Evolutionary conservation across 257 asterid genomes (phyloP).

Genomic region (Jacaranda mimosifolia): DNA sequence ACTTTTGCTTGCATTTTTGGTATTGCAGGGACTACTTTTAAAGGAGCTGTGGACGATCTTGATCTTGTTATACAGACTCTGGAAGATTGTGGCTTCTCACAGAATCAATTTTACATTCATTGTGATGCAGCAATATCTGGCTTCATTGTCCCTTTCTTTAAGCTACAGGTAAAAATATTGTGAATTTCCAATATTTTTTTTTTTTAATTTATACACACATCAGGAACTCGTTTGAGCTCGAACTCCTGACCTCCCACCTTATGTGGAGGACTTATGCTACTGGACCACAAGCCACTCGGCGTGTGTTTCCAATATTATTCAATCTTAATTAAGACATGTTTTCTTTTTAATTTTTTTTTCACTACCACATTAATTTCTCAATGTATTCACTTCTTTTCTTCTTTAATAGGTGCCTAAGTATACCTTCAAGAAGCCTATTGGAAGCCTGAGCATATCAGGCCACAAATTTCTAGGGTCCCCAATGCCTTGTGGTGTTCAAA

Average conservation of each 20-base stretch:
- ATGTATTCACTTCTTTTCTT: background rate
- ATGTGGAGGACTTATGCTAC: too few species aligned
- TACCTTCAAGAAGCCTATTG: slow-evolving; percentile 62
- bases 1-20: background rate
- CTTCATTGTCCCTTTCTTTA: slow-evolving; percentile 1
- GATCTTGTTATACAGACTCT: slow-evolving; percentile 45
- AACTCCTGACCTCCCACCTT: too few species aligned
- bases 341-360: too few species aligned
- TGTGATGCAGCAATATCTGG: slow-evolving; percentile 20
- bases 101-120: background rate
- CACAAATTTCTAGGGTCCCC: slow-evolving; percentile 66
- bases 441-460: slow-evolving; percentile 62
- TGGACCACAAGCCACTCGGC: too few species aligned
- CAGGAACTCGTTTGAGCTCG: too few species aligned
- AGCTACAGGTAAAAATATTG: background rate
- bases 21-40: slow-evolving; percentile 47
- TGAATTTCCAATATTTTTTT: background rate
- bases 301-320: background rate
- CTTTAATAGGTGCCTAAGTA: slow-evolving; percentile 40
- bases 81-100: slow-evolving; percentile 42
- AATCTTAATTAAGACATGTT: background rate
- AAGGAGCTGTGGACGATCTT: slow-evolving; percentile 53
- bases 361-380: too few species aligned
- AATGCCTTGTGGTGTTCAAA: slow-evolving; percentile 66
- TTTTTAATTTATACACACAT: too few species aligned